These are phyloP conservation scores for Termitomyces sp. DNA, from an alignment of 768 basidiomycete species.

Conservation along the genomic window DNA sequence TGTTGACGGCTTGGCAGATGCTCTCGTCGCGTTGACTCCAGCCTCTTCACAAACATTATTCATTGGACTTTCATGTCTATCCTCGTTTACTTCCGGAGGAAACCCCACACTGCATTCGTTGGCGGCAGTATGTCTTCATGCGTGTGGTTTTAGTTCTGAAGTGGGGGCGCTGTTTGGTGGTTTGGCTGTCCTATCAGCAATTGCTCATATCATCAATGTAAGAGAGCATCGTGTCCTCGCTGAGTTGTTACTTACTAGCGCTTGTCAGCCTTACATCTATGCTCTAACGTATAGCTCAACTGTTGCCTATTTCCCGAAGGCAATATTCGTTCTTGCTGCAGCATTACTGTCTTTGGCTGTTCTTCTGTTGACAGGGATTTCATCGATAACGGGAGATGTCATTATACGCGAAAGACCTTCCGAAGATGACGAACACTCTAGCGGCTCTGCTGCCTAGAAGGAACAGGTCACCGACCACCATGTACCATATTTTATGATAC, in stretches of 20 bases:
- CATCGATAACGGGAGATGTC: slow-evolving; percentile 11
- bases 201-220: slow-evolving; percentile 59
- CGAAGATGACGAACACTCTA: slow-evolving; percentile 4
- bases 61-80: slow-evolving; percentile 53
- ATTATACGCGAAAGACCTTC: slow-evolving; percentile 5
- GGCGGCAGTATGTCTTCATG: slow-evolving; percentile 61
- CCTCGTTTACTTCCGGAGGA: slow-evolving; percentile 63
- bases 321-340: slow-evolving; percentile 60
- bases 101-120: slow-evolving; percentile 69
- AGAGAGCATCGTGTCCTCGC: slow-evolving; percentile 12
- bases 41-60: slow-evolving; percentile 49
- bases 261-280: slow-evolving; percentile 57
- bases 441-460: background rate
- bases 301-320: slow-evolving; percentile 59
- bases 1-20: slow-evolving; percentile 63
- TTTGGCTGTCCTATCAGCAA: slow-evolving; percentile 60
- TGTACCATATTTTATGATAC: background rate
- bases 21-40: slow-evolving; percentile 50
- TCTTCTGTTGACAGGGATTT: slow-evolving; percentile 36
- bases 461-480: background rate
- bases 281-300: slow-evolving; percentile 61
- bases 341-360: slow-evolving; percentile 49
- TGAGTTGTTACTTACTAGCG: background rate
- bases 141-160: slow-evolving; percentile 37
- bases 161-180: slow-evolving; percentile 68